Percentiles rank a stretch among this genome's conserved stretches.
These are phyloP conservation scores for Geranomyces michiganensis DNA, from an alignment of 192 early-diverging fungal genomes.

Conservation along the genomic window DNA sequence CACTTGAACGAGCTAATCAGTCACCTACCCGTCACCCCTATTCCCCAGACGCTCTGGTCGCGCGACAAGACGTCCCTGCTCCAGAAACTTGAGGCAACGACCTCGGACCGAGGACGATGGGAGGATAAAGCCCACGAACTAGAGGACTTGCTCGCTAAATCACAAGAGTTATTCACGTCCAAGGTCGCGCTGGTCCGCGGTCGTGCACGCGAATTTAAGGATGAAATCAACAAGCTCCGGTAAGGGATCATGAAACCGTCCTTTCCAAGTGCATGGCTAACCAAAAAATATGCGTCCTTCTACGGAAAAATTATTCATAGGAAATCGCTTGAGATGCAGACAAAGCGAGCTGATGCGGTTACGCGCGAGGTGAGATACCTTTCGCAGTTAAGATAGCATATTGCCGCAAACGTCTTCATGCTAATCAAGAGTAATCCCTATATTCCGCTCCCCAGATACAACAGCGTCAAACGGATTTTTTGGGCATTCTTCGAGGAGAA, in stretches of 20 bases:
- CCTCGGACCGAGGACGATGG: constrained; percentile 7
- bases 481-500: constrained; percentile 23
- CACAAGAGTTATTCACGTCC: constrained; percentile 33
- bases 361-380: constrained; percentile 6
- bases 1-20: too few relatives aligned
- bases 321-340: constrained; percentile 20
- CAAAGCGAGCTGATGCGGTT: constrained; percentile 18
- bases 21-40: too few relatives aligned
- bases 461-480: constrained; percentile 34
- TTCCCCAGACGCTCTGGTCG: constrained; percentile 18
- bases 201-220: constrained; percentile 32
- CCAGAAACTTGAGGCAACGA: constrained; percentile 26
- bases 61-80: constrained; percentile 29
- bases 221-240: constrained; percentile 28
- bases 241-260: not conserved
- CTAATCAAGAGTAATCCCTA: not conserved
- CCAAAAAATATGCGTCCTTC: too few relatives aligned
- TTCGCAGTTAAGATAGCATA: too few relatives aligned
- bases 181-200: constrained; percentile 23
- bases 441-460: constrained; percentile 11
- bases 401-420: too few relatives aligned
- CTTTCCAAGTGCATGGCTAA: too few relatives aligned
- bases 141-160: constrained; percentile 27
- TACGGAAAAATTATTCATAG: not conserved
- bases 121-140: constrained; percentile 26